Percentiles rank a stretch among this genome's conserved stretches.
phyloP scores from a whole-genome alignment of 768 basidiomycete species.

The Tremella yokohamensis region DNA sequence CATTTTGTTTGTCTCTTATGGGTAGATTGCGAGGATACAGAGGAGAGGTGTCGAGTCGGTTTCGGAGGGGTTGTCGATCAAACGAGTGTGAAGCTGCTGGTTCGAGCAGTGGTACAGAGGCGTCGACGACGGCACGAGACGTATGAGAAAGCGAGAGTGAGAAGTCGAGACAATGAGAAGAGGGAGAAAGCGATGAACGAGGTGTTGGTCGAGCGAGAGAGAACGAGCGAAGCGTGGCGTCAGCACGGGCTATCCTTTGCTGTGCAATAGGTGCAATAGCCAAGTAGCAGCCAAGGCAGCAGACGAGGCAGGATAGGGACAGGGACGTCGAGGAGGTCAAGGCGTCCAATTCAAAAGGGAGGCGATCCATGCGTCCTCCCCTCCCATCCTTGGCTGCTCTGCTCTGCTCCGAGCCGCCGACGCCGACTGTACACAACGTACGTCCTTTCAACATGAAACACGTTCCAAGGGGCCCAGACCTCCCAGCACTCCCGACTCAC shows the following conservation, averaged over 20 bases:
- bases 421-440: not conserved
- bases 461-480: conserved; percentile 3
- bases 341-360: no score
- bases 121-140: no score
- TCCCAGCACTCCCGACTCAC: not conserved
- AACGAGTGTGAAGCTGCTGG: conserved; percentile 13
- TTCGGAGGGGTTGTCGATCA: not conserved
- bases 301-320: no score
- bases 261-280: no score
- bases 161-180: not conserved
- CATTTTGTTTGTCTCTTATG: conserved; percentile 20
- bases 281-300: no score
- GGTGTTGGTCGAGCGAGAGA: no score
- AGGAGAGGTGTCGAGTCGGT: not conserved
- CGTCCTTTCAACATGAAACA: conserved; percentile 6
- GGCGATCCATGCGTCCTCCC: no score
- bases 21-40: not conserved
- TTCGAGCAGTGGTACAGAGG: not conserved
- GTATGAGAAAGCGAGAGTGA: not conserved
- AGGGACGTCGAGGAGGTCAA: no score
- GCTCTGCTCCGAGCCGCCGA: no score
- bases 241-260: no score
- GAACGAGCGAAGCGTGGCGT: no score
- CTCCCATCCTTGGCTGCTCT: no score
- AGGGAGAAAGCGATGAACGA: not conserved